These are phyloP conservation scores for Botrytis squamosa DNA, from an alignment of 2,329 filamentous ascomycete species.

Conservation along the genomic window DNA sequence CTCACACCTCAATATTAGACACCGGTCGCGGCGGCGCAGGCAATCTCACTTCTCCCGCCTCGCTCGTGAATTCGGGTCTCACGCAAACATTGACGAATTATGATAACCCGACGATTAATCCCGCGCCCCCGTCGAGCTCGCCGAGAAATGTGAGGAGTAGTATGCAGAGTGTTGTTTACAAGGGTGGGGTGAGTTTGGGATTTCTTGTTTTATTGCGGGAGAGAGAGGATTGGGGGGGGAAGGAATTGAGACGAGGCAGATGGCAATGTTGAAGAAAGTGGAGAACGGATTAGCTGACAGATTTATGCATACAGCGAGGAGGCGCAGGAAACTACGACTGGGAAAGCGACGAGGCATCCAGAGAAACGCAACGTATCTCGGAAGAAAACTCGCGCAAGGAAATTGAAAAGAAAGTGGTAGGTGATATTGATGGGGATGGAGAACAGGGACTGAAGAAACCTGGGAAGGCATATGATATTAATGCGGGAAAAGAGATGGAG, in stretches of 20 bases:
- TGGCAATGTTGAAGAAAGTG: not conserved
- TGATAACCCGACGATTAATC: slow-evolving; percentile 14
- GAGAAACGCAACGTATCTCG: not conserved
- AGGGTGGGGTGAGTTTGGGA: slow-evolving; percentile 57
- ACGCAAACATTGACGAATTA: slow-evolving; percentile 23
- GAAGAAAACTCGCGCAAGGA: not conserved
- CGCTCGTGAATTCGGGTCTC: slow-evolving; percentile 26
- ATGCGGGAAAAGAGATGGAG: slow-evolving; percentile 4
- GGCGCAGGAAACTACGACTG: not conserved
- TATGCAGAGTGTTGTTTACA: slow-evolving; percentile 21
- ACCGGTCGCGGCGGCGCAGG: slow-evolving; percentile 61
- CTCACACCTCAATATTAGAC: not conserved
- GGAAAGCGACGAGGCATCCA: not conserved
- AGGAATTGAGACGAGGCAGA: not conserved
- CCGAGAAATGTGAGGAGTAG: slow-evolving; percentile 17
- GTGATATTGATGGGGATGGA: slow-evolving; percentile 46
- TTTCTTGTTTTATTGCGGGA: slow-evolving; percentile 40
- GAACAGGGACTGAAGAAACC: slow-evolving; percentile 15
- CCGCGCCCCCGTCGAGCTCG: slow-evolving; percentile 12
- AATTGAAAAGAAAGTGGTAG: slow-evolving; percentile 26
- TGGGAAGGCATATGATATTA: not conserved
- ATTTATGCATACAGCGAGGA: slow-evolving; percentile 19
- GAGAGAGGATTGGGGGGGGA: slow-evolving; percentile 35
- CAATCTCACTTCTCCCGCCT: slow-evolving; percentile 49
- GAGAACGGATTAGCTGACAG: slow-evolving; percentile 14